Conservation (phyloP, 1,139 yeast genomes). For the Kodamaea arcana region DNA sequence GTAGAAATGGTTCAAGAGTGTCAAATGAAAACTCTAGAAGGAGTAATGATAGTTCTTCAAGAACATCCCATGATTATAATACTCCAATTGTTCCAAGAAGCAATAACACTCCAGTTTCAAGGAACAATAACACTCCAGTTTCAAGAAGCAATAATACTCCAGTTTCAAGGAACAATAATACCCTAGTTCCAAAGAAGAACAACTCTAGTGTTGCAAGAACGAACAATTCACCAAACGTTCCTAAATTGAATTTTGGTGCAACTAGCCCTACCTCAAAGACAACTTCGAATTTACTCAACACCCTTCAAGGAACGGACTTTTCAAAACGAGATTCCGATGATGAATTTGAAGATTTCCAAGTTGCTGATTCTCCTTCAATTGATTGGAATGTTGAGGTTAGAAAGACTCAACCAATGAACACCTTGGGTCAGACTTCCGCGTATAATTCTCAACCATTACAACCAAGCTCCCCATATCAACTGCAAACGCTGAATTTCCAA, state of each 20-base stretch:
- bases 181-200: not conserved
- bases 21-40: too few relatives aligned
- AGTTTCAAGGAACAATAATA: not conserved
- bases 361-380: slow-evolving; percentile 15
- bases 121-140: too few relatives aligned
- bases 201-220: too few relatives aligned
- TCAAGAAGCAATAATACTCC: not conserved
- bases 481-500: not conserved
- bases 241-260: slow-evolving; percentile 21
- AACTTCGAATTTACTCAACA: slow-evolving; percentile 16
- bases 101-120: not conserved
- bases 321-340: slow-evolving; percentile 18
- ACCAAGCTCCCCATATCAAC: not conserved
- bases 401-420: slow-evolving; percentile 8
- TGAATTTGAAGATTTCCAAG: slow-evolving; percentile 32
- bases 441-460: not conserved
- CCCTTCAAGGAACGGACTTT: slow-evolving; percentile 18
- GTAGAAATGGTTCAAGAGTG: not conserved
- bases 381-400: slow-evolving; percentile 20
- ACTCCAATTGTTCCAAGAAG: not conserved
- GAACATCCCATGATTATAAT: not conserved
- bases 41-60: too few relatives aligned
- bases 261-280: slow-evolving; percentile 11
- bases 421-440: not conserved
- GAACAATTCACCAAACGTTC: not conserved